A percentile compares a stretch with the other conserved stretches of the same genome.
Conservation (phyloP, 2,329 filamentous ascomycete species). For the Sphaerulina musiva region DNA sequence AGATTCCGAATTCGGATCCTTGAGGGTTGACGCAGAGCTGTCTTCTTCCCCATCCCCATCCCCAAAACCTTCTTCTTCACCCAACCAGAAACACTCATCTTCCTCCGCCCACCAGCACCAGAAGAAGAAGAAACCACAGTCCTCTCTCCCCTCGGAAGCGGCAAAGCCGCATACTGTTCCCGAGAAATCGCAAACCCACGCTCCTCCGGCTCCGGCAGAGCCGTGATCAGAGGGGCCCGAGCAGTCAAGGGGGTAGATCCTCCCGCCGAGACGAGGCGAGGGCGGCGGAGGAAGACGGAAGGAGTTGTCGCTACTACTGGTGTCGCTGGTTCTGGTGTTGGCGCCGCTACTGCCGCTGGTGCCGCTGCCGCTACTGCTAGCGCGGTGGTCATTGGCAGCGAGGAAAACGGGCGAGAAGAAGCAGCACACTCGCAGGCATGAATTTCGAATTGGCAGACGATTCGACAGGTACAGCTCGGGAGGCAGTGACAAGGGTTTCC, state of each 20-base stretch:
- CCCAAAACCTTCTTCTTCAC: slow-evolving; percentile 1
- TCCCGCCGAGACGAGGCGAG: slow-evolving; percentile 3
- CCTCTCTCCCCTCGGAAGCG: background rate
- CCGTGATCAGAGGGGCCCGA: background rate
- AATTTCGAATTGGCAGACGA: slow-evolving; percentile 1
- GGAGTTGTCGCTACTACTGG: too few species aligned
- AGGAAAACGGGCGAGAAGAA: background rate
- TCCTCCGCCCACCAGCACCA: background rate
- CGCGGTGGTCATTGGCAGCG: background rate
- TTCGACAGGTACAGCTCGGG: background rate
- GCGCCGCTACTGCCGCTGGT: too few species aligned
- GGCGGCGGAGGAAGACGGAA: background rate
- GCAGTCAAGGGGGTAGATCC: background rate
- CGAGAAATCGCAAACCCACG: background rate
- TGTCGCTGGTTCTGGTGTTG: too few species aligned
- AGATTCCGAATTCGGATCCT: too few species aligned
- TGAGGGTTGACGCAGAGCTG: too few species aligned
- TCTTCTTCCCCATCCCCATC: too few species aligned
- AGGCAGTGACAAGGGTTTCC: background rate
- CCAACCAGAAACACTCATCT: background rate
- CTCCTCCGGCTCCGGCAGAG: background rate
- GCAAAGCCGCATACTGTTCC: slow-evolving; percentile 2
- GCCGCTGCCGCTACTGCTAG: background rate
- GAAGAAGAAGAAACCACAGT: background rate
- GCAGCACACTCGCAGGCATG: background rate